Percentiles rank a stretch among this genome's conserved stretches.
phyloP scores from a whole-genome alignment of 2,329 filamentous ascomycete genomes.

The Lachnellula arida region DNA sequence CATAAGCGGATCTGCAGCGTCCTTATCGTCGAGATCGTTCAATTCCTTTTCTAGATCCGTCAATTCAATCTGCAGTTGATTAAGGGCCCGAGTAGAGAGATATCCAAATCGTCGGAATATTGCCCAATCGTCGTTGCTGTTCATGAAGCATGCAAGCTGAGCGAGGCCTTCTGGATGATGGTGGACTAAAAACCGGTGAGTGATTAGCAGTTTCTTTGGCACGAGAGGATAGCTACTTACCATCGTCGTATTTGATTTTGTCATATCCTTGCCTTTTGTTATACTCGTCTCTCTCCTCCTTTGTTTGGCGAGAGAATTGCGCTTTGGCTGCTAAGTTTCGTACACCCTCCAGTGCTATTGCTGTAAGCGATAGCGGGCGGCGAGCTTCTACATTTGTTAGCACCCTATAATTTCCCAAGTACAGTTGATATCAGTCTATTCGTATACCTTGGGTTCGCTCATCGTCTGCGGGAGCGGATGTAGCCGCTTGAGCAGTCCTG shows the following conservation, averaged over 20 bases:
- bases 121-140: constrained; percentile 10
- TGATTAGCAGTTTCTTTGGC: background rate
- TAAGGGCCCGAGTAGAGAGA: constrained; percentile 8
- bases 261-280: background rate
- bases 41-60: constrained; percentile 11
- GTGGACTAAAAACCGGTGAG: constrained; percentile 3
- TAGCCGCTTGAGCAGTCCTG: background rate
- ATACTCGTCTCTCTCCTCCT: constrained; percentile 1
- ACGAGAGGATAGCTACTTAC: background rate
- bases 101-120: constrained; percentile 12
- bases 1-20: constrained; percentile 1
- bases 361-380: background rate
- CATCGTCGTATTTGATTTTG: constrained; percentile 4
- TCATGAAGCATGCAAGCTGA: constrained; percentile 13
- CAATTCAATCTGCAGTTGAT: constrained; percentile 11
- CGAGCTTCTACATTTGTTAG: no score
- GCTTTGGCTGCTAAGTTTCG: background rate
- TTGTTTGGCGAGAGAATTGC: background rate
- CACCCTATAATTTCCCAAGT: no score
- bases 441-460: background rate
- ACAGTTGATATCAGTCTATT: background rate
- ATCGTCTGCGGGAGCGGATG: background rate
- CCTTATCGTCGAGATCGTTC: constrained; percentile 7
- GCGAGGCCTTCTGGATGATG: constrained; percentile 11
- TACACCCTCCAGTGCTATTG: background rate